phyloP scores from a whole-genome alignment of 169 alveolate genomes.

The Eimeria necatrix region DNA sequence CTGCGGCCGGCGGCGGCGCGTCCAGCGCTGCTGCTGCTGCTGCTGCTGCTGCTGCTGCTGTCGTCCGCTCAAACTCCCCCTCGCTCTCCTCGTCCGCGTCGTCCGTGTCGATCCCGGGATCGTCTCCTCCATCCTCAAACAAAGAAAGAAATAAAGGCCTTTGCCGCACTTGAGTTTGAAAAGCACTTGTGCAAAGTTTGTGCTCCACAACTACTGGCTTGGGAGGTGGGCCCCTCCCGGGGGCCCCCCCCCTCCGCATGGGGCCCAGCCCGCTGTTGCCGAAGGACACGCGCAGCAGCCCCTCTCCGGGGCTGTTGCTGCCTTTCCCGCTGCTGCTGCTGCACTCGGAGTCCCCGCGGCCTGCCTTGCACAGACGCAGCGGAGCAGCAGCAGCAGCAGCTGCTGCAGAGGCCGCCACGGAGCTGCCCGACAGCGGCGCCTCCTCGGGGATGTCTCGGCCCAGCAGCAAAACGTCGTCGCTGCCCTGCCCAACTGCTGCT shows the following conservation, averaged over 20 bases:
- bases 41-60: slow-evolving; percentile 72
- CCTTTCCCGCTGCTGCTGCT: slow-evolving; percentile 59
- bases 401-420: not conserved
- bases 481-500: slow-evolving; percentile 37
- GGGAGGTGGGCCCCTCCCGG: not conserved
- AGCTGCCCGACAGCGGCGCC: not conserved
- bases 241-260: not conserved
- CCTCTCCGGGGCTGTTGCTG: slow-evolving; percentile 35
- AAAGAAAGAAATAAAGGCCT: slow-evolving; percentile 63
- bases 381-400: slow-evolving; percentile 49
- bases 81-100: slow-evolving; percentile 66
- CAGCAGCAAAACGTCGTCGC: slow-evolving; percentile 30
- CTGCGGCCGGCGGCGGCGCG: slow-evolving; percentile 76
- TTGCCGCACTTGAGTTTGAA: slow-evolving; percentile 61
- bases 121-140: slow-evolving; percentile 33
- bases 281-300: not conserved
- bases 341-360: not conserved
- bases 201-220: slow-evolving; percentile 40
- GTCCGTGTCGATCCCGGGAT: not conserved
- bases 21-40: slow-evolving; percentile 75
- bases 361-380: slow-evolving; percentile 17
- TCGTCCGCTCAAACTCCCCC: slow-evolving; percentile 36
- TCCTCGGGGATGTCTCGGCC: not conserved
- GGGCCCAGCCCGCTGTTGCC: slow-evolving; percentile 29
- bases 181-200: not conserved